Evolutionary conservation across 306 rosid species (phyloP).

Genomic region (Argentina anserina): DNA sequence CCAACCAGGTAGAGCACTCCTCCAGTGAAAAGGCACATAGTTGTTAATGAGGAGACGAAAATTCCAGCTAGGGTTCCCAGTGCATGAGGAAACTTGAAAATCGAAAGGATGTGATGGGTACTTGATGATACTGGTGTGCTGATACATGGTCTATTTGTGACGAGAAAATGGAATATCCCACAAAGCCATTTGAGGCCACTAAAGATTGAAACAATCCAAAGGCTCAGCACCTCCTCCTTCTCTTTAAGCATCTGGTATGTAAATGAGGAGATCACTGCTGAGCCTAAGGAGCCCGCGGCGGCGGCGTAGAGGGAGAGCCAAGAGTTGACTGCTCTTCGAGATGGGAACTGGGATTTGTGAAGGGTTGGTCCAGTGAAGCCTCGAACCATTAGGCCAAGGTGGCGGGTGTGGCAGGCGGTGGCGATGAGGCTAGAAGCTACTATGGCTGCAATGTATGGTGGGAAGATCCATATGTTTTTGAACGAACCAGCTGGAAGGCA

Average conservation of each 20-base stretch:
- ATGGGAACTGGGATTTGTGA: constrained; percentile 30
- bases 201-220: constrained; percentile 86
- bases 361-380: constrained; percentile 42
- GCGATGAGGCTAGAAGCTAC: constrained; percentile 56
- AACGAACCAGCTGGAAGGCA: constrained; percentile 76
- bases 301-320: constrained; percentile 57
- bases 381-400: constrained; percentile 66
- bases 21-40: constrained; percentile 69
- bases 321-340: constrained; percentile 42
- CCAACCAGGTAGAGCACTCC: constrained; percentile 66
- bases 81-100: constrained; percentile 64
- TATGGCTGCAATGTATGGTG: constrained; percentile 59
- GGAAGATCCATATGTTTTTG: constrained; percentile 53
- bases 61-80: constrained; percentile 50
- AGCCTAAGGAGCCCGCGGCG: constrained; percentile 45
- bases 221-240: constrained; percentile 39
- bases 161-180: constrained; percentile 51
- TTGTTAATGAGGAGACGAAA: constrained; percentile 60
- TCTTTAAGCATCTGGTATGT: constrained; percentile 70
- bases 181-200: constrained; percentile 75
- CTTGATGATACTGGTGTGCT: constrained; percentile 33
- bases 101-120: constrained; percentile 40
- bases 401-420: constrained; percentile 72
- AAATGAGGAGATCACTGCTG: constrained; percentile 64
- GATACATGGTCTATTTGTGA: constrained; percentile 32